A percentile compares a stretch with the other conserved stretches of the same genome.
Evolutionary conservation across 768 basidiomycete species (phyloP).

Genomic region (Podaxis pistillaris): DNA sequence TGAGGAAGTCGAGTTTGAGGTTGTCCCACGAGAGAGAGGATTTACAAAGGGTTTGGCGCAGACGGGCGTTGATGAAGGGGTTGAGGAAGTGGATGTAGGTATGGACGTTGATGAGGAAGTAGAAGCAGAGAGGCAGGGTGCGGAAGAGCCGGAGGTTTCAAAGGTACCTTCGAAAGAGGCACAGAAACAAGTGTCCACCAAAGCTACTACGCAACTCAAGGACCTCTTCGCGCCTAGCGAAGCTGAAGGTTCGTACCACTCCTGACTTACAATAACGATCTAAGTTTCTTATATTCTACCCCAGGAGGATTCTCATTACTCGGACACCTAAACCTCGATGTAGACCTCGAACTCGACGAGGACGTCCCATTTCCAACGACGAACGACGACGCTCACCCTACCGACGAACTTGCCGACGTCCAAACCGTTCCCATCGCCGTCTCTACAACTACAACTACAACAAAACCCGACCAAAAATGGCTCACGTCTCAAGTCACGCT

Average conservation of each 20-base stretch:
- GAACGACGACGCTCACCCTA: background rate
- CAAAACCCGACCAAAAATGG: constrained; percentile 19
- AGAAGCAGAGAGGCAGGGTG: background rate
- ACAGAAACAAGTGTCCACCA: constrained; percentile 13
- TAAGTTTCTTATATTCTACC: background rate
- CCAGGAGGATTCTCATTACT: constrained; percentile 74
- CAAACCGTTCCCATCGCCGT: constrained; percentile 12
- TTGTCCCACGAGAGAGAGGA: constrained; percentile 30
- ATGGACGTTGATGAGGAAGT: constrained; percentile 1
- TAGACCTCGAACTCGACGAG: constrained; percentile 70
- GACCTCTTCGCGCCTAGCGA: constrained; percentile 73
- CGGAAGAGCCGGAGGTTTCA: constrained; percentile 12
- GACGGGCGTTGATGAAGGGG: constrained; percentile 2
- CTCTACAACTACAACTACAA: constrained; percentile 15
- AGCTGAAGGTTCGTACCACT: constrained; percentile 53
- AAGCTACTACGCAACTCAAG: constrained; percentile 45
- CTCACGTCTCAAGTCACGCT: constrained; percentile 29
- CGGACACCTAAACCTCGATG: constrained; percentile 69
- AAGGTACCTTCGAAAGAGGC: constrained; percentile 15
- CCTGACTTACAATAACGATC: background rate
- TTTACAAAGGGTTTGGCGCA: constrained; percentile 15
- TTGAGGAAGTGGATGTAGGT: constrained; percentile 13
- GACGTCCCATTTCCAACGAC: constrained; percentile 36
- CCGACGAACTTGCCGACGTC: background rate
- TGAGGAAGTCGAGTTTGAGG: constrained; percentile 30